phyloP scores from a whole-genome alignment of 2,329 filamentous ascomycete species.

The Aspergillus arachidicola region DNA sequence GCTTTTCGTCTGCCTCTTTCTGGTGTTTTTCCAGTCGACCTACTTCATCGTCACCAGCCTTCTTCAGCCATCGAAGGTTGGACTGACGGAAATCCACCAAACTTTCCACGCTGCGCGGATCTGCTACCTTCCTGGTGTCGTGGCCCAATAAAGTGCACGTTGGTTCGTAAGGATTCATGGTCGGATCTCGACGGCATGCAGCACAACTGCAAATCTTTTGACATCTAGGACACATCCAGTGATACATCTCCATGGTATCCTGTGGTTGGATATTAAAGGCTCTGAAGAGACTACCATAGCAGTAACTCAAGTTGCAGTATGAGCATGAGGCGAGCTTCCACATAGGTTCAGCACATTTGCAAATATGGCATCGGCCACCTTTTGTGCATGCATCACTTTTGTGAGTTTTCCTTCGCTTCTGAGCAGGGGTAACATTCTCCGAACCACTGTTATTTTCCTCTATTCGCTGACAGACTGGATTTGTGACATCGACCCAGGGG shows the following conservation, averaged over 20 bases:
- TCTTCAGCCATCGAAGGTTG: constrained; percentile 80
- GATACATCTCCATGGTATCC: constrained; percentile 73
- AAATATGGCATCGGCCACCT: constrained; percentile 74
- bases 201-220: constrained; percentile 84
- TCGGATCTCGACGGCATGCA: constrained; percentile 68
- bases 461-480: constrained; percentile 47
- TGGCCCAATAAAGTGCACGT: constrained; percentile 87
- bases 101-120: constrained; percentile 85
- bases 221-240: constrained; percentile 91
- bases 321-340: constrained; percentile 87
- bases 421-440: constrained; percentile 63
- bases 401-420: constrained; percentile 64
- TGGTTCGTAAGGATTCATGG: constrained; percentile 79
- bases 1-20: constrained; percentile 58
- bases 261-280: constrained; percentile 90
- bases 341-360: constrained; percentile 73
- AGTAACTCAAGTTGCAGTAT: constrained; percentile 76
- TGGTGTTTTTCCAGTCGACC: constrained; percentile 51
- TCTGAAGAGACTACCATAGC: constrained; percentile 89
- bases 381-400: constrained; percentile 52
- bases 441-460: constrained; percentile 47
- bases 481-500: constrained; percentile 80
- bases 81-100: constrained; percentile 89
- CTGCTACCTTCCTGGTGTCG: constrained; percentile 86
- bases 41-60: constrained; percentile 55